phyloP scores from a whole-genome alignment of 106 monocot species.

The Dioscorea alata region DNA sequence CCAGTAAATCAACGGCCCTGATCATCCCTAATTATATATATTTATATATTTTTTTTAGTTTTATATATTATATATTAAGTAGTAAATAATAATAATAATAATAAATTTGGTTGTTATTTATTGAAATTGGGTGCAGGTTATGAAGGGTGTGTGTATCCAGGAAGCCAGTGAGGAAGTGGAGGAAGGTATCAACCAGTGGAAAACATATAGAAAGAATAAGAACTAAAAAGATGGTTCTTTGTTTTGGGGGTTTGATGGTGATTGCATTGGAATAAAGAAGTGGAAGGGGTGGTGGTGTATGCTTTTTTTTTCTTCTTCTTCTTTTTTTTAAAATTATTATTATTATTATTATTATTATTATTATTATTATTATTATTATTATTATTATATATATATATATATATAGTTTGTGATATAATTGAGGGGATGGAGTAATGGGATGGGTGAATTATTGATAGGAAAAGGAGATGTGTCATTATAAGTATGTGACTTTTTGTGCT shows the following conservation, averaged over 20 bases:
- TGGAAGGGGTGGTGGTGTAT: background rate
- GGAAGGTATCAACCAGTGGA: background rate
- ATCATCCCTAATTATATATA: background rate
- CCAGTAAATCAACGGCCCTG: conserved; percentile 24
- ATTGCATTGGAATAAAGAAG: background rate
- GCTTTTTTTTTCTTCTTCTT: background rate
- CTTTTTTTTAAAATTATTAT: background rate
- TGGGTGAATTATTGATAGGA: too few relatives aligned
- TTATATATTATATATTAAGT: too few relatives aligned
- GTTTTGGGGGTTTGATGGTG: background rate
- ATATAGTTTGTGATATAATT: too few relatives aligned
- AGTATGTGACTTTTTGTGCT: too few relatives aligned
- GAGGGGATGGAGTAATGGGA: too few relatives aligned
- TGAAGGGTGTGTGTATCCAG: conserved; percentile 34
- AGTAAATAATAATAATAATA: too few relatives aligned
- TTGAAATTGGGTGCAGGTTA: conserved; percentile 24
- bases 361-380: too few relatives aligned
- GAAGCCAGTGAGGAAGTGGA: conserved; percentile 11
- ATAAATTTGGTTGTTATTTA: background rate
- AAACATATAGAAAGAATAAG: background rate
- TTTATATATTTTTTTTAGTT: background rate
- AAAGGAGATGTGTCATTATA: too few relatives aligned
- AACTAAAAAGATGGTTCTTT: background rate
- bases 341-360: too few relatives aligned
- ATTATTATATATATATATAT: too few relatives aligned